Percentiles rank a stretch among this genome's conserved stretches.
Evolutionary conservation across 192 early-diverging fungal species (phyloP).

Genomic region (Rhizophagus clarus): DNA sequence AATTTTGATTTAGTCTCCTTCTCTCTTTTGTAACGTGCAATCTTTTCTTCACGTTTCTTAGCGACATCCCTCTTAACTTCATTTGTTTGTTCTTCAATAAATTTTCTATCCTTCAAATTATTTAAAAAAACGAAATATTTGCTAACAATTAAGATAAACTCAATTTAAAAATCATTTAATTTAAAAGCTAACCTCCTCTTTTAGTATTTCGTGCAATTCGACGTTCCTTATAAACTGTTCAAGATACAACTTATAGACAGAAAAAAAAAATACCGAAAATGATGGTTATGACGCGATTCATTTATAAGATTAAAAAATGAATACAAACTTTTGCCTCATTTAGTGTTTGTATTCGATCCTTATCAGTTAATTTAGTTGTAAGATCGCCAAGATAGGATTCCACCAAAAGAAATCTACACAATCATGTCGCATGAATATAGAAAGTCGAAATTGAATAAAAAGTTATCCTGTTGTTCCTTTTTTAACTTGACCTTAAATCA

Average conservation of each 20-base stretch:
- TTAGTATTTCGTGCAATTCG: constrained; percentile 43
- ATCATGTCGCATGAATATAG: neutral
- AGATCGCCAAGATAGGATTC: constrained; percentile 63
- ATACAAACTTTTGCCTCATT: constrained; percentile 50
- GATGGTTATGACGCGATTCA: neutral
- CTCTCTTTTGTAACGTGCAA: constrained; percentile 77
- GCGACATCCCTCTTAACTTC: constrained; percentile 50
- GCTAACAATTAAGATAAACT: constrained; percentile 34
- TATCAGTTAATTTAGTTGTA: constrained; percentile 43
- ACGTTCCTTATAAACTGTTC: constrained; percentile 39
- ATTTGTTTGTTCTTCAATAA: constrained; percentile 43
- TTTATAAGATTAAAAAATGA: neutral
- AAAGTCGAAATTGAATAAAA: neutral
- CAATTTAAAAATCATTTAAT: constrained; percentile 30
- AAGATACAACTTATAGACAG: constrained; percentile 38
- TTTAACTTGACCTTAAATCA: constrained; percentile 63
- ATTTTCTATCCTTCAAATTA: constrained; percentile 45
- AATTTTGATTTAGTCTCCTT: constrained; percentile 65
- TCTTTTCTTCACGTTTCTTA: constrained; percentile 66
- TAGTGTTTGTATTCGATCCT: constrained; percentile 49
- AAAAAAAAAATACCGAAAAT: constrained; percentile 25
- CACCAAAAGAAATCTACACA: constrained; percentile 55
- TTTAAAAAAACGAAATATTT: constrained; percentile 35
- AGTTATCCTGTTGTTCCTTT: neutral
- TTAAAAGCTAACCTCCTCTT: constrained; percentile 18